These are phyloP conservation scores for Pythium plurisporium DNA, from an alignment of 352 stramenopile species.

Conservation along the genomic window DNA sequence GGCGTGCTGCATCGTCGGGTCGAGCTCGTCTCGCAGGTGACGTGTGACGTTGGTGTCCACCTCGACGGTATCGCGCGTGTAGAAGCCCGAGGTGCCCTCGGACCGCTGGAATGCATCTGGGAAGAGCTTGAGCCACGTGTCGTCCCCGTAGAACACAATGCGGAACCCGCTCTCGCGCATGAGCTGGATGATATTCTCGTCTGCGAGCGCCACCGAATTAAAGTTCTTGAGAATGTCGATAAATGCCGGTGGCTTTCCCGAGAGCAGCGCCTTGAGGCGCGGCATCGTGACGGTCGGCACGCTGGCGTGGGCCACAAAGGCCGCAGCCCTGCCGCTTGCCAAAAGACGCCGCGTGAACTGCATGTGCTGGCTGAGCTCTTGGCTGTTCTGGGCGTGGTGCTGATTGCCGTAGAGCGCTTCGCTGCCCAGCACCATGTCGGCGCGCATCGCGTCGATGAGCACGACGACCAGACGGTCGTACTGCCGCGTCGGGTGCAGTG, in stretches of 20 bases:
- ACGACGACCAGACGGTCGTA: conserved; percentile 85
- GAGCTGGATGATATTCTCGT: conserved; percentile 69
- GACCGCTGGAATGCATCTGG: conserved; percentile 59
- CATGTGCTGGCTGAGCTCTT: conserved; percentile 67
- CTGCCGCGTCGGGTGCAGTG: conserved; percentile 8
- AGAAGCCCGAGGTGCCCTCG: conserved; percentile 85
- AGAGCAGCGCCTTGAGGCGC: conserved; percentile 82
- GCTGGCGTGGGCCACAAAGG: conserved; percentile 76
- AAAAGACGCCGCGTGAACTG: conserved; percentile 57
- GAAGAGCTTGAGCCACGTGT: conserved; percentile 89
- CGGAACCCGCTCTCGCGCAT: conserved; percentile 40
- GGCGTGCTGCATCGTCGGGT: conserved; percentile 53
- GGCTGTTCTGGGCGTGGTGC: background rate
- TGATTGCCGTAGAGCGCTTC: conserved; percentile 33
- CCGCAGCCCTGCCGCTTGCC: conserved; percentile 39
- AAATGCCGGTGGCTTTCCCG: conserved; percentile 80
- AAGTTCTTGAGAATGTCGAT: conserved; percentile 91
- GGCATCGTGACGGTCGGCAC: conserved; percentile 89
- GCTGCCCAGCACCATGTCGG: conserved; percentile 84
- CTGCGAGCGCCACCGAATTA: conserved; percentile 73
- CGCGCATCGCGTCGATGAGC: conserved; percentile 81
- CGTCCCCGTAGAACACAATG: conserved; percentile 87
- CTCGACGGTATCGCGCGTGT: conserved; percentile 82
- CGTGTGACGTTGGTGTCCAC: conserved; percentile 86
- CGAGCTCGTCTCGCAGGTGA: conserved; percentile 79